Base-by-base conservation (phyloP, 2,329 filamentous ascomycete species). In the Trichophyton schoenleinii region DNA sequence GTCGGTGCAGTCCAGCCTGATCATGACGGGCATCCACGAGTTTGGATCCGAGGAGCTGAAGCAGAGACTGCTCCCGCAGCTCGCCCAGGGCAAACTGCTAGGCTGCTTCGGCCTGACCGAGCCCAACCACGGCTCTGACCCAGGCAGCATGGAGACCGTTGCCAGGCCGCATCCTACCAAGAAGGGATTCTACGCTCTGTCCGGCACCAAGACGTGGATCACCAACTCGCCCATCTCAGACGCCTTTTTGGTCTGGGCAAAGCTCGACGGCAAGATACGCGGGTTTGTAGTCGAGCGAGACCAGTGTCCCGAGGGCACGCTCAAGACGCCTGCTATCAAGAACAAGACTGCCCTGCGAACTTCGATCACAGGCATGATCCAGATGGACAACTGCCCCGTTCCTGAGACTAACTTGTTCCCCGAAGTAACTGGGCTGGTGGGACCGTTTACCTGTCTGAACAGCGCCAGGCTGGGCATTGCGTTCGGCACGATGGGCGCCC, bases 291-390 rank as follows among this genome's bases (percentile, higher is more conserved):
- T 99, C 36, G 91, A 99, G 75, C 83, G 92, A 67, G 84, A 85
- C 67, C 82, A 89, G 67, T 95, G 91, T 70, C 91, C 91, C 1
- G 80, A 89, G 0, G 92, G 94, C 1, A 95, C 91, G 0, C 80
- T 99, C 13, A 90, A 94, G 73, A 99, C 94, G 4, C 94, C 94
- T 0, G 78, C 88, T 11, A 87, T 99, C 73, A 95, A 95, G 79
- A 84, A 97, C 78, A 99, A 99, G 82, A 96, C 88, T 64, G 94
- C 91, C 1, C 83, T 99, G 36, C 83, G 94, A 62, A 94, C 94
- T 11, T 95, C 89, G 11, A 88, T 96, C 65, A 99, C 94, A 0
- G 94, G 94, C 62, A 97, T 97, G 94, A 96, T 99, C 66, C 91
- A 96, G 68, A 82, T 99, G 70, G 92, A 96, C 66, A 85, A 88